These are phyloP conservation scores for Rhodotorula sp. DNA, from an alignment of 1,284 basidiomycete genomes.

Conservation along the genomic window DNA sequence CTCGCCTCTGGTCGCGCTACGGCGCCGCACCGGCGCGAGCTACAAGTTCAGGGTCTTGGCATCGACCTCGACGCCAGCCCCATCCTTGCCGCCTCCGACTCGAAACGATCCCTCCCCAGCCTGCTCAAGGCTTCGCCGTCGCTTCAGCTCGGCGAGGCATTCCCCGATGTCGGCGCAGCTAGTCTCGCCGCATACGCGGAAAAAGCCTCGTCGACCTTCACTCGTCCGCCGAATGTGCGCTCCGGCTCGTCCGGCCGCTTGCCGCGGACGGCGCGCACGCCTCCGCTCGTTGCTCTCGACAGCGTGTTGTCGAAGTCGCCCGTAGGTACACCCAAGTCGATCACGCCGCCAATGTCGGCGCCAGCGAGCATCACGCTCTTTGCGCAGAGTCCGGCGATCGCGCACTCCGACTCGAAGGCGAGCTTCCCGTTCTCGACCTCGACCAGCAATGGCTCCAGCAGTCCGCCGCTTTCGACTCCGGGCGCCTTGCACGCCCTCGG, in stretches of 20 bases:
- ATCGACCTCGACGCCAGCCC: slow-evolving; percentile 12
- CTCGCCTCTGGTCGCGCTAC: slow-evolving; percentile 3
- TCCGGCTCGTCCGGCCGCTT: not conserved
- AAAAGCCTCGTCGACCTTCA: not conserved
- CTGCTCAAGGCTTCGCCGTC: slow-evolving; percentile 20
- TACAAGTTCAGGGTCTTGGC: slow-evolving; percentile 25
- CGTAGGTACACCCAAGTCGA: not conserved
- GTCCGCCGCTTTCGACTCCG: slow-evolving; percentile 1
- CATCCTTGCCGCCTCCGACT: slow-evolving; percentile 5
- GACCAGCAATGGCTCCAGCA: not conserved
- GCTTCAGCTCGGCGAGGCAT: slow-evolving; percentile 12
- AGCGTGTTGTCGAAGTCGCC: not conserved
- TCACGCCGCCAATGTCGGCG: not conserved
- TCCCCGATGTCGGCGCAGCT: slow-evolving; percentile 13
- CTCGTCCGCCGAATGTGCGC: not conserved
- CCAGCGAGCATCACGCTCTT: slow-evolving; percentile 17
- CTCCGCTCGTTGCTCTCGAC: slow-evolving; percentile 10
- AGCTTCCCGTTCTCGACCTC: slow-evolving; percentile 11
- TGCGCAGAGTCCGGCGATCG: not conserved
- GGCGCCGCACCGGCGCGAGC: slow-evolving; percentile 14
- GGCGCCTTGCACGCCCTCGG: slow-evolving; percentile 1
- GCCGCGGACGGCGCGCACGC: not conserved
- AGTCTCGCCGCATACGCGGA: slow-evolving; percentile 6
- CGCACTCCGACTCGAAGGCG: slow-evolving; percentile 15
- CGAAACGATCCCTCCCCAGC: slow-evolving; percentile 29